A percentile compares a stretch with the other conserved stretches of the same genome.
phyloP scores from a whole-genome alignment of 2,329 filamentous ascomycete species.

The Talaromyces sp. region DNA sequence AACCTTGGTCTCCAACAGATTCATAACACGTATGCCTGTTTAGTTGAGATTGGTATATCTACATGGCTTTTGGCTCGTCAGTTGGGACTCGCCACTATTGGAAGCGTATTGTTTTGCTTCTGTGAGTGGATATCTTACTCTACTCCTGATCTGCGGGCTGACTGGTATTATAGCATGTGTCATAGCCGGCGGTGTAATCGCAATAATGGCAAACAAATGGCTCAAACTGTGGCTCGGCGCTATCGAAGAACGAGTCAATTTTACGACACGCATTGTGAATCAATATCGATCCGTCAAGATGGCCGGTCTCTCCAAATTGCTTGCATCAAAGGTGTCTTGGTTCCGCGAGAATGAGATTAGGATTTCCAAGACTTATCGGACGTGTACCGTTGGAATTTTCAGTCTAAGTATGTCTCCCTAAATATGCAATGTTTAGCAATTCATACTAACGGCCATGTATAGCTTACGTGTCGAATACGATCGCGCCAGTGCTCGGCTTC shows the following conservation, averaged over 20 bases:
- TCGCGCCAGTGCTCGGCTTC: background rate
- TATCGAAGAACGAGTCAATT: background rate
- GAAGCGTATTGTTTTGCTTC: conserved; percentile 4
- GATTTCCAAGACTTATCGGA: background rate
- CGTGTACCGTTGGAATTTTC: background rate
- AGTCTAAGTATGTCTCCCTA: background rate
- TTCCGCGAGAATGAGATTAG: background rate
- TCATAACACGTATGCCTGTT: conserved; percentile 44
- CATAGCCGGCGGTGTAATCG: background rate
- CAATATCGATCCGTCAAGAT: background rate
- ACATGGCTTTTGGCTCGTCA: conserved; percentile 7
- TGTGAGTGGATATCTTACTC: background rate
- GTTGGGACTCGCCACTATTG: background rate
- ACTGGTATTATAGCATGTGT: background rate
- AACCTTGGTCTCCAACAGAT: conserved; percentile 38
- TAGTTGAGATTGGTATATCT: conserved; percentile 2
- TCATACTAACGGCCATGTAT: background rate
- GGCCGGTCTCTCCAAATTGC: background rate
- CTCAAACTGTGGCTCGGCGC: background rate
- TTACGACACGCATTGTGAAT: background rate
- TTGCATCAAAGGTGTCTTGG: background rate
- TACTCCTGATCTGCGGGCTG: background rate
- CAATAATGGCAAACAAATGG: background rate
- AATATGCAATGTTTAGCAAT: no score
- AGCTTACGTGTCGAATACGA: conserved; percentile 1